Evolutionary conservation across 1,284 basidiomycete species (phyloP).

Genomic region (Ustilago nuda): DNA sequence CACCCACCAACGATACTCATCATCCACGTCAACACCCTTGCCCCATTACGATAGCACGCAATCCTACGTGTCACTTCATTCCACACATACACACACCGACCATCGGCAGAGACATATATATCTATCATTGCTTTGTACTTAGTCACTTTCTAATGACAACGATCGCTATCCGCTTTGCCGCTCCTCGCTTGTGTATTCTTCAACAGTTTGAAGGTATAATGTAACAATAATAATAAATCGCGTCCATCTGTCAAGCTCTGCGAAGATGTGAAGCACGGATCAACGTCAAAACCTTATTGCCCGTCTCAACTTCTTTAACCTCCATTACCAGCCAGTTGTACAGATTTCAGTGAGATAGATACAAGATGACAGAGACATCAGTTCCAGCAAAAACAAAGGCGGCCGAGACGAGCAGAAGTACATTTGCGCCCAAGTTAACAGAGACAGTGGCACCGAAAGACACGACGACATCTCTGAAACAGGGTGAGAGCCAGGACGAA

Average conservation of each 20-base stretch:
- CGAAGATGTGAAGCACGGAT: neutral
- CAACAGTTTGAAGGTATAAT: neutral
- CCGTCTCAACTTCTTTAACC: neutral
- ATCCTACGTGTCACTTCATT: too few species aligned
- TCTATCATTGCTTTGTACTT: too few species aligned
- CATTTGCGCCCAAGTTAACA: neutral
- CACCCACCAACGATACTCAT: too few species aligned
- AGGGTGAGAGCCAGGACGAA: neutral
- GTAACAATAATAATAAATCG: neutral
- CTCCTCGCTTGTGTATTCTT: too few species aligned
- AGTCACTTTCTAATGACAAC: too few species aligned
- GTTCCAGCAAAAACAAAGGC: neutral
- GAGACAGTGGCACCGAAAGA: neutral
- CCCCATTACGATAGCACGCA: too few species aligned
- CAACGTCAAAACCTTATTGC: constrained; percentile 4
- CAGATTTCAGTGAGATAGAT: neutral
- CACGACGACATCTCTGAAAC: neutral
- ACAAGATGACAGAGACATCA: constrained; percentile 8
- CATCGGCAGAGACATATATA: too few species aligned
- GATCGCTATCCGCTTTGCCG: too few species aligned
- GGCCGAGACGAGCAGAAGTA: neutral
- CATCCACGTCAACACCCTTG: too few species aligned
- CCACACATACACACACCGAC: too few species aligned
- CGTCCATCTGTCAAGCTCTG: constrained; percentile 1
- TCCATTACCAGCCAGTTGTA: neutral